These are phyloP conservation scores for Kurtzmaniella quercitrusa DNA, from an alignment of 1,139 yeast genomes.

Conservation along the genomic window DNA sequence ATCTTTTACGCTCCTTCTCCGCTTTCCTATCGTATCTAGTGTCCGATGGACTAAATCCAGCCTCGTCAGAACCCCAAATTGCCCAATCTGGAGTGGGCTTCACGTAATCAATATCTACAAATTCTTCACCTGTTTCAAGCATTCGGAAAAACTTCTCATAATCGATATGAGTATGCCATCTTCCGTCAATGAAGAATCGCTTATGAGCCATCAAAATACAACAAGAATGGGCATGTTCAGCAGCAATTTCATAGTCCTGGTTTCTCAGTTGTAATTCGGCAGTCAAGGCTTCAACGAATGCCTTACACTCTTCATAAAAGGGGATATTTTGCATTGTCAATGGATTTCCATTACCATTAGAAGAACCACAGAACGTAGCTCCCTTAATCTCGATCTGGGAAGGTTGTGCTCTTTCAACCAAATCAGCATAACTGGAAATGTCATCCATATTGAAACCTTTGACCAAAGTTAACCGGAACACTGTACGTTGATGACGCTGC, in stretches of 20 bases:
- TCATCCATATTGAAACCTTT: slow-evolving; percentile 90
- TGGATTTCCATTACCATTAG: slow-evolving; percentile 77
- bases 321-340: slow-evolving; percentile 95
- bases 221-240: slow-evolving; percentile 95
- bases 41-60: slow-evolving; percentile 89
- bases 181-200: slow-evolving; percentile 63
- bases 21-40: slow-evolving; percentile 65
- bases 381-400: slow-evolving; percentile 92
- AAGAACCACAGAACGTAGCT: slow-evolving; percentile 89
- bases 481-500: slow-evolving; percentile 83
- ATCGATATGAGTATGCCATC: slow-evolving; percentile 89
- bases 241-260: slow-evolving; percentile 74
- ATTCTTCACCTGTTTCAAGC: slow-evolving; percentile 57
- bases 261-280: slow-evolving; percentile 60
- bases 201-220: slow-evolving; percentile 81
- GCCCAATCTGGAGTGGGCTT: slow-evolving; percentile 90
- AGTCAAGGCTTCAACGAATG: slow-evolving; percentile 62
- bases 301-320: slow-evolving; percentile 83
- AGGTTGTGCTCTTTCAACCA: slow-evolving; percentile 79
- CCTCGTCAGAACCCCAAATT: slow-evolving; percentile 76
- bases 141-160: slow-evolving; percentile 73
- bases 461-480: slow-evolving; percentile 83
- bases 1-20: slow-evolving; percentile 48
- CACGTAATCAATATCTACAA: slow-evolving; percentile 76
- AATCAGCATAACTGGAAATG: slow-evolving; percentile 80